A percentile compares a stretch with the other conserved stretches of the same genome.
These are phyloP conservation scores for Hypoxylon intermedium DNA, from an alignment of 495 filamentous ascomycete genomes.

Conservation along the genomic window DNA sequence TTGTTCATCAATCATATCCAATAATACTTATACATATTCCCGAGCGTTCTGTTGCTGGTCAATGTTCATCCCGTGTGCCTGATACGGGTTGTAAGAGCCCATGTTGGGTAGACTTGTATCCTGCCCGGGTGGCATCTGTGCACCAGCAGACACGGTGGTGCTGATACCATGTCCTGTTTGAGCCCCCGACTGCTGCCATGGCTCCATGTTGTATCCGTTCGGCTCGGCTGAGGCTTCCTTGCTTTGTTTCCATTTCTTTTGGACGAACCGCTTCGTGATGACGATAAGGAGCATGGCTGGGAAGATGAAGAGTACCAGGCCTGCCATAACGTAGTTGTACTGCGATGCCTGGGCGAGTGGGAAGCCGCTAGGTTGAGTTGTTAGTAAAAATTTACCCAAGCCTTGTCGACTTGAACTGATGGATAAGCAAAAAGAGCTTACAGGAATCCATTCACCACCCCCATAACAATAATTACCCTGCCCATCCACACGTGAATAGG, in stretches of 20 bases:
- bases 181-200: slow-evolving; percentile 28
- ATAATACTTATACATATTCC: slow-evolving; percentile 21
- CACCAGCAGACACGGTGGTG: background rate
- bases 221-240: slow-evolving; percentile 17
- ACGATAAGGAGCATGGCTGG: slow-evolving; percentile 39
- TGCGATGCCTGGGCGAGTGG: slow-evolving; percentile 45
- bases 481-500: slow-evolving; percentile 60
- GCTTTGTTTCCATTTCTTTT: slow-evolving; percentile 21
- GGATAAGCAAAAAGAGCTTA: slow-evolving; percentile 23
- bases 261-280: slow-evolving; percentile 26
- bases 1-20: background rate
- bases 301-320: slow-evolving; percentile 39
- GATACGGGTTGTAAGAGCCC: slow-evolving; percentile 22
- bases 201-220: slow-evolving; percentile 36
- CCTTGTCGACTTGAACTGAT: too few species aligned
- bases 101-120: slow-evolving; percentile 20
- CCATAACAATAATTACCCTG: slow-evolving; percentile 56
- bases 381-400: background rate
- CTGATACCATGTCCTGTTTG: background rate
- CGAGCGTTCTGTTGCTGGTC: slow-evolving; percentile 14
- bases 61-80: slow-evolving; percentile 13
- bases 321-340: slow-evolving; percentile 48
- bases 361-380: slow-evolving; percentile 42
- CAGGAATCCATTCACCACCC: slow-evolving; percentile 60
- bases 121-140: slow-evolving; percentile 14